Conservation (phyloP, 768 basidiomycete species). For the Cantharellus anzutake region DNA sequence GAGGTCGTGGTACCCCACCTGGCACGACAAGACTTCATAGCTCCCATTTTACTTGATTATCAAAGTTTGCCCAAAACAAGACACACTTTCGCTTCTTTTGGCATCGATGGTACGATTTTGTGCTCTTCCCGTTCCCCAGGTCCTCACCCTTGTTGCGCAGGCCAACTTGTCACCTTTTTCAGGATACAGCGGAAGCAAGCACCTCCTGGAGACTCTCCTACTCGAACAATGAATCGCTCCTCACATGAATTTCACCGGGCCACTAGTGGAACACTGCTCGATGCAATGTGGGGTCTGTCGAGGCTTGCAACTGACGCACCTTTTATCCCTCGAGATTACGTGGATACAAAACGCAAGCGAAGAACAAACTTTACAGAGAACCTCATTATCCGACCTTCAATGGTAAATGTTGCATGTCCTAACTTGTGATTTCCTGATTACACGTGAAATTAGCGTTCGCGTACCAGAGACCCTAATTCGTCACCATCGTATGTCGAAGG, state of each 20-base stretch:
- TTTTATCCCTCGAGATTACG: slow-evolving; percentile 1
- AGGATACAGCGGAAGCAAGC: slow-evolving; percentile 9
- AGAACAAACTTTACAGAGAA: slow-evolving; percentile 1
- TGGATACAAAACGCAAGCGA: slow-evolving; percentile 1
- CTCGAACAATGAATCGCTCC: slow-evolving; percentile 4
- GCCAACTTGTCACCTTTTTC: slow-evolving; percentile 77
- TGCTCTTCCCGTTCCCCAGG: neutral
- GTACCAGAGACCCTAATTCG: slow-evolving; percentile 3
- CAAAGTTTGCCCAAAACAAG: slow-evolving; percentile 67
- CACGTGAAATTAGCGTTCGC: slow-evolving; percentile 5
- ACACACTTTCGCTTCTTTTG: slow-evolving; percentile 76
- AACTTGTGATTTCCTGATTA: neutral
- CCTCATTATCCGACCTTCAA: slow-evolving; percentile 4
- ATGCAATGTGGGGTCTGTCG: slow-evolving; percentile 8
- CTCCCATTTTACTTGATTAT: neutral
- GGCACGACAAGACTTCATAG: neutral
- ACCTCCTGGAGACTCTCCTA: slow-evolving; percentile 3
- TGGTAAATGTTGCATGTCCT: neutral
- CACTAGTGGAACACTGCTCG: slow-evolving; percentile 4
- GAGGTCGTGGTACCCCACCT: slow-evolving; percentile 1
- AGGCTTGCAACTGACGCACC: slow-evolving; percentile 6
- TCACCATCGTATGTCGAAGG: slow-evolving; percentile 1
- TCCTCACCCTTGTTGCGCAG: slow-evolving; percentile 20
- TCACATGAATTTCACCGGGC: neutral
- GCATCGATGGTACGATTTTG: slow-evolving; percentile 50